A percentile compares a stretch with the other conserved stretches of the same genome.
These are phyloP conservation scores for Fusarium mexicanum DNA, from an alignment of 2,329 filamentous ascomycete genomes.

Conservation along the genomic window DNA sequence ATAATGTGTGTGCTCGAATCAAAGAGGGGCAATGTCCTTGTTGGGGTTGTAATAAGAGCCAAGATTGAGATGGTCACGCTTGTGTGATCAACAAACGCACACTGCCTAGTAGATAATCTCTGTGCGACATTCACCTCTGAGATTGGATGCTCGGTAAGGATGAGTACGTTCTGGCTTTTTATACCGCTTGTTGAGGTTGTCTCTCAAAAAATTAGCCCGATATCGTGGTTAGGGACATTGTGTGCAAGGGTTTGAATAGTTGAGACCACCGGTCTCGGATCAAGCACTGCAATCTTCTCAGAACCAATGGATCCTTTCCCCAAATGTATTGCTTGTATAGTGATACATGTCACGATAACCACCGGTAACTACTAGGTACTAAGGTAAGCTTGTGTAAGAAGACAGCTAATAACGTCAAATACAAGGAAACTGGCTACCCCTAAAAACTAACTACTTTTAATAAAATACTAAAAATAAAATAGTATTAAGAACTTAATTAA, in stretches of 20 bases:
- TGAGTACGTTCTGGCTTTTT: constrained; percentile 7
- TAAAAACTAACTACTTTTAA: too few species aligned
- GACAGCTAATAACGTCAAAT: too few species aligned
- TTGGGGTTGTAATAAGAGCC: constrained; percentile 13
- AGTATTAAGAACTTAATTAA: too few species aligned
- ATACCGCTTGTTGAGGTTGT: constrained; percentile 1
- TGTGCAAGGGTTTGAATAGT: constrained; percentile 7
- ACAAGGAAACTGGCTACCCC: too few species aligned
- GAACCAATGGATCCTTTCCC: neutral
- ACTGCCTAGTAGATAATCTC: neutral
- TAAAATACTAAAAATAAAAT: too few species aligned
- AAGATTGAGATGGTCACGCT: neutral
- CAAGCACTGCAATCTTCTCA: neutral
- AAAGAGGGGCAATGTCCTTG: constrained; percentile 14
- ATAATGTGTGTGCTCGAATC: neutral
- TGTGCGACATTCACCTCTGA: neutral
- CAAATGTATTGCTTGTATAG: neutral
- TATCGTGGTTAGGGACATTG: constrained; percentile 8
- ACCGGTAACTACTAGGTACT: neutral
- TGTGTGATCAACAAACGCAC: constrained; percentile 1
- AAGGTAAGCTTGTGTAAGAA: neutral
- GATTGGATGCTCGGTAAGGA: neutral
- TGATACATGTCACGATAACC: constrained; percentile 21
- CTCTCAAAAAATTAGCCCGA: neutral
- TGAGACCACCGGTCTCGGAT: constrained; percentile 22